Conservation (phyloP, 2,329 filamentous ascomycete species). For the Xylaria sp. region DNA sequence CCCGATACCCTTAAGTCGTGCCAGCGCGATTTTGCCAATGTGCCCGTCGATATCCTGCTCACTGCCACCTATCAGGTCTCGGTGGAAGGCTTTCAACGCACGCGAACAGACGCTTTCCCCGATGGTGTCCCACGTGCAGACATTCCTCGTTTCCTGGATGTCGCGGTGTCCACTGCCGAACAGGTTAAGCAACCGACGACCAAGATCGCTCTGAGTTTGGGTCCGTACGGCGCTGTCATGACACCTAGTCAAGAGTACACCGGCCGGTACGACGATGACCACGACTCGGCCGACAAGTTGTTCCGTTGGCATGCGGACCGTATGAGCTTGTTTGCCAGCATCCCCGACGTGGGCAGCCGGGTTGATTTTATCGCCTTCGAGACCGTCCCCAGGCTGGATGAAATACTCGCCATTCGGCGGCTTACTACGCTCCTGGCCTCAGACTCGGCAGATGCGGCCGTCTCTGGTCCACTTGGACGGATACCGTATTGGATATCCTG, state of each 20-base stretch:
- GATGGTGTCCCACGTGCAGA: slow-evolving; percentile 55
- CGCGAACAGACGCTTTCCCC: slow-evolving; percentile 56
- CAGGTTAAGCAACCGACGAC: slow-evolving; percentile 49
- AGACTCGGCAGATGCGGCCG: slow-evolving; percentile 42
- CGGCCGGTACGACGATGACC: slow-evolving; percentile 66
- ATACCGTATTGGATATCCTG: slow-evolving; percentile 70
- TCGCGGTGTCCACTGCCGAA: slow-evolving; percentile 58
- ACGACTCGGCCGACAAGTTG: slow-evolving; percentile 58
- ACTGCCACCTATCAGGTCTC: slow-evolving; percentile 77
- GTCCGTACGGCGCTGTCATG: slow-evolving; percentile 76
- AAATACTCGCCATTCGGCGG: slow-evolving; percentile 67
- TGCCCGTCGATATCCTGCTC: slow-evolving; percentile 71
- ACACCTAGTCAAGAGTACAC: slow-evolving; percentile 73
- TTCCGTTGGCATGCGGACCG: slow-evolving; percentile 68
- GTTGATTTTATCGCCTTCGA: slow-evolving; percentile 71
- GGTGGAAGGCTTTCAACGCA: slow-evolving; percentile 64
- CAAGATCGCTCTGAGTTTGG: slow-evolving; percentile 68
- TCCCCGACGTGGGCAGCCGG: slow-evolving; percentile 53
- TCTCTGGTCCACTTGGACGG: slow-evolving; percentile 35
- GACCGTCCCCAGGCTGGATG: slow-evolving; percentile 72
- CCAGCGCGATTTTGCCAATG: slow-evolving; percentile 65
- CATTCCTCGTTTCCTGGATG: slow-evolving; percentile 57
- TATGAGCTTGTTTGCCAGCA: slow-evolving; percentile 60
- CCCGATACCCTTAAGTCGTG: slow-evolving; percentile 63
- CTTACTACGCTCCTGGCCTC: slow-evolving; percentile 51